These are phyloP conservation scores for Cytospora mali DNA, from an alignment of 2,329 filamentous ascomycete genomes.

Conservation along the genomic window DNA sequence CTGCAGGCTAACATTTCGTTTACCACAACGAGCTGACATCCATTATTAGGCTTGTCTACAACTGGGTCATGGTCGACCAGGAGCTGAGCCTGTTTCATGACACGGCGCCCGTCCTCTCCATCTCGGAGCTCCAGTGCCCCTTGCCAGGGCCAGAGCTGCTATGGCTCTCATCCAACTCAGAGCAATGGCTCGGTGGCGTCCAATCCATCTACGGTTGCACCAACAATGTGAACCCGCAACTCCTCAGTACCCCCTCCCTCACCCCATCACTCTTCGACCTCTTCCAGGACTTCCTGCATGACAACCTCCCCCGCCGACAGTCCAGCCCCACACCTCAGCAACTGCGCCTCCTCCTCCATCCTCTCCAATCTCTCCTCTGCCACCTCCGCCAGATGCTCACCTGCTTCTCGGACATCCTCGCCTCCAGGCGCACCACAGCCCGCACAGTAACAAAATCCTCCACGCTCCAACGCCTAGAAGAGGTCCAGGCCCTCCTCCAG, in stretches of 20 bases:
- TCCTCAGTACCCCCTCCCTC: conserved; percentile 51
- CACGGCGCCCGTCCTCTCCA: conserved; percentile 62
- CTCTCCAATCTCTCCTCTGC: conserved; percentile 65
- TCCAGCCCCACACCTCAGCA: conserved; percentile 53
- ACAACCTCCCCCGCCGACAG: conserved; percentile 58
- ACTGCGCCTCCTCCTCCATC: conserved; percentile 68
- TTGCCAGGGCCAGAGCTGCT: conserved; percentile 64
- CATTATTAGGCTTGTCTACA: conserved; percentile 64
- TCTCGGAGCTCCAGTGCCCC: conserved; percentile 66
- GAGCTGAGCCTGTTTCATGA: conserved; percentile 70
- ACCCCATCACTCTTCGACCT: conserved; percentile 65
- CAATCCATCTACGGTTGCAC: conserved; percentile 60
- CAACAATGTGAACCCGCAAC: conserved; percentile 52
- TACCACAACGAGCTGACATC: background rate
- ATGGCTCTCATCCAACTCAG: conserved; percentile 62
- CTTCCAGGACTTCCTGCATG: conserved; percentile 69
- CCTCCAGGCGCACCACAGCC: conserved; percentile 43
- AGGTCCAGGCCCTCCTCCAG: conserved; percentile 65
- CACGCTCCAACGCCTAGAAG: conserved; percentile 62
- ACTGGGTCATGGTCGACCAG: conserved; percentile 75
- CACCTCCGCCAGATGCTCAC: conserved; percentile 67
- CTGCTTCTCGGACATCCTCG: conserved; percentile 62
- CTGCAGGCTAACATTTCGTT: too few species aligned
- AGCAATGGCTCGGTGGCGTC: conserved; percentile 62
- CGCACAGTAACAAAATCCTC: conserved; percentile 60